Conservation (phyloP, 306 rosid genomes). For the Morella rubra region DNA sequence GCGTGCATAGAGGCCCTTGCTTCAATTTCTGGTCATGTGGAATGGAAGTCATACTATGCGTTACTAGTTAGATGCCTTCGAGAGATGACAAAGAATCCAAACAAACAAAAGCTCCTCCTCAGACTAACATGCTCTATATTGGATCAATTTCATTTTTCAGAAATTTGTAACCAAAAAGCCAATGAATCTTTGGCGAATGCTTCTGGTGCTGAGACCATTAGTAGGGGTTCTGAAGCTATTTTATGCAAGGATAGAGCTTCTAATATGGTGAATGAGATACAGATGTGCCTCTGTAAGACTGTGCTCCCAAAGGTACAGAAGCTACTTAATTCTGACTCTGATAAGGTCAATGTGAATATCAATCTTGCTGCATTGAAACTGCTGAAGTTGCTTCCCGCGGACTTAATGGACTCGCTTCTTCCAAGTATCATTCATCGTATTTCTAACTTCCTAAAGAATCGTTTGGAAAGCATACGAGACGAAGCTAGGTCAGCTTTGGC, state of each 20-base stretch:
- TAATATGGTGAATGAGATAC: conserved; percentile 48
- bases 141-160: conserved; percentile 79
- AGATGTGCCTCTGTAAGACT: conserved; percentile 55
- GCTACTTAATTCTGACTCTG: conserved; percentile 72
- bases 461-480: conserved; percentile 80
- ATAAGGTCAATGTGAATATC: conserved; percentile 68
- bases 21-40: conserved; percentile 75
- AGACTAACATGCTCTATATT: conserved; percentile 77
- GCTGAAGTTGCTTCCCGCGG: conserved; percentile 79
- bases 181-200: conserved; percentile 30
- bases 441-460: conserved; percentile 79
- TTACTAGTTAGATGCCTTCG: conserved; percentile 72
- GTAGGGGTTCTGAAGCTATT: conserved; percentile 23
- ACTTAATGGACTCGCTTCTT: conserved; percentile 80
- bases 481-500: conserved; percentile 92
- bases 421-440: conserved; percentile 74
- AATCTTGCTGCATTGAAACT: conserved; percentile 81
- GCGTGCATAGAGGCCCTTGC: conserved; percentile 87
- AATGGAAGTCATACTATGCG: conserved; percentile 79
- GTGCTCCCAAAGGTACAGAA: conserved; percentile 83
- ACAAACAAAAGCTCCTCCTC: conserved; percentile 65
- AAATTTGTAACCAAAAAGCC: conserved; percentile 27
- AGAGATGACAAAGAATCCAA: conserved; percentile 50
- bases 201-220: conserved; percentile 36
- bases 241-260: conserved; percentile 25